A percentile compares a stretch with the other conserved stretches of the same genome.
Evolutionary conservation across 306 rosid genomes (phyloP).

Genomic region (Senna tora): DNA sequence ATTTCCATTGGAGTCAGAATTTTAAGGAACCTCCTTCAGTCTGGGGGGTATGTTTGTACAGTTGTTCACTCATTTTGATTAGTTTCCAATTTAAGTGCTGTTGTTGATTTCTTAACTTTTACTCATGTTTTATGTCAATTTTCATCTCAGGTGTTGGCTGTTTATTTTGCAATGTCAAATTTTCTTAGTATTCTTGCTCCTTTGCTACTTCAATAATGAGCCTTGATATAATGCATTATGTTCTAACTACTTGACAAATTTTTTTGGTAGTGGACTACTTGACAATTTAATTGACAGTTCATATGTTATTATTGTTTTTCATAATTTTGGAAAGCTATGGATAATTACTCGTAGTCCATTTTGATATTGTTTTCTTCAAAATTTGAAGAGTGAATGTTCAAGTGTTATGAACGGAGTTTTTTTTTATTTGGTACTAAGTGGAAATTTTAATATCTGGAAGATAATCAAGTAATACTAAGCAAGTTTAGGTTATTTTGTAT

Average conservation of each 20-base stretch:
- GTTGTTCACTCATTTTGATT: conserved; percentile 31
- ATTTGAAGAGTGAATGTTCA: conserved; percentile 3
- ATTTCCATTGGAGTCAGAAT: conserved; percentile 98
- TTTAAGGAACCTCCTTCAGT: conserved; percentile 95
- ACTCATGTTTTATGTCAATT: conserved; percentile 7
- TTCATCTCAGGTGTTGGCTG: conserved; percentile 8
- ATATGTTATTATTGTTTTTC: not conserved
- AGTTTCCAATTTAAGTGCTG: conserved; percentile 26
- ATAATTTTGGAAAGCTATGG: conserved; percentile 17
- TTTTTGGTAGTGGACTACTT: no score
- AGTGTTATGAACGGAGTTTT: conserved; percentile 4
- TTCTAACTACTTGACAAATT: not conserved
- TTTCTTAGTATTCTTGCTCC: conserved; percentile 1
- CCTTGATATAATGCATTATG: not conserved
- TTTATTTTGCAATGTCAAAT: not conserved
- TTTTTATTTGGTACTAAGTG: not conserved
- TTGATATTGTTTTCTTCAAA: not conserved
- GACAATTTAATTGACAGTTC: not conserved
- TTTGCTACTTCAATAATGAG: conserved; percentile 19
- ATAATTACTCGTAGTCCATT: not conserved
- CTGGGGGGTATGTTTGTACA: conserved; percentile 81
- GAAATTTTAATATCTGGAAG: conserved; percentile 5
- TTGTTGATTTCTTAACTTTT: conserved; percentile 1
- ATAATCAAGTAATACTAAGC: not conserved
- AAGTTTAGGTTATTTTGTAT: not conserved